Evolutionary conservation across 306 rosid species (phyloP).

Genomic region (Trichosanthes truncata): DNA sequence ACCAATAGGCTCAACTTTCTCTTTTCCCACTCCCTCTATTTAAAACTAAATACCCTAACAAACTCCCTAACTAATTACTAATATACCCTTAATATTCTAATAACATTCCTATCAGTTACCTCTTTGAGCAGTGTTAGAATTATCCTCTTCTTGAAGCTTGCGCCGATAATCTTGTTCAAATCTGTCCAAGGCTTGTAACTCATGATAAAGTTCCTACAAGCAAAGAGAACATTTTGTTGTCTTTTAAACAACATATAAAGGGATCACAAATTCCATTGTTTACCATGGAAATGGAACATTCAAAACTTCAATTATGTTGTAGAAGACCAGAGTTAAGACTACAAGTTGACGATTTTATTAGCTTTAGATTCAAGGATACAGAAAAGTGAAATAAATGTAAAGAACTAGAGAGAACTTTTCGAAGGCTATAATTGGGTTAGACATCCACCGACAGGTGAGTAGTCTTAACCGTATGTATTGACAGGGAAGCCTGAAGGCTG

Average conservation of each 20-base stretch:
- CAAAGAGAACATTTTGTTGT: constrained; percentile 9
- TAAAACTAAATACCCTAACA: too few relatives aligned
- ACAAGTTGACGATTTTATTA: not conserved
- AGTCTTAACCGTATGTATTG: not conserved
- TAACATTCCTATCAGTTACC: constrained; percentile 24
- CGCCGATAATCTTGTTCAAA: constrained; percentile 93
- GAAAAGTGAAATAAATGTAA: not conserved
- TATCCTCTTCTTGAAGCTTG: constrained; percentile 93
- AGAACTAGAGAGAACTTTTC: not conserved
- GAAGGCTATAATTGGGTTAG: not conserved
- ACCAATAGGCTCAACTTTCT: not conserved
- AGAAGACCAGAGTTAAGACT: not conserved
- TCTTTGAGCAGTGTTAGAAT: constrained; percentile 68
- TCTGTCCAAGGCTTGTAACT: constrained; percentile 88
- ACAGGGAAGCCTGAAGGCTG: not conserved
- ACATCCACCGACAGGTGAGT: not conserved
- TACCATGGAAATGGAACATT: not conserved
- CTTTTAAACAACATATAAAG: constrained; percentile 13
- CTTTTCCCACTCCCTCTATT: too few relatives aligned
- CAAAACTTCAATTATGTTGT: not conserved
- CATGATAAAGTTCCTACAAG: constrained; percentile 89
- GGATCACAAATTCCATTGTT: not conserved
- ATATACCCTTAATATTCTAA: too few relatives aligned
- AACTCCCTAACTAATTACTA: too few relatives aligned
- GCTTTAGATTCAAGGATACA: not conserved